phyloP scores from a whole-genome alignment of 2,329 filamentous ascomycete species.

The Dothiorella sarmentorum region DNA sequence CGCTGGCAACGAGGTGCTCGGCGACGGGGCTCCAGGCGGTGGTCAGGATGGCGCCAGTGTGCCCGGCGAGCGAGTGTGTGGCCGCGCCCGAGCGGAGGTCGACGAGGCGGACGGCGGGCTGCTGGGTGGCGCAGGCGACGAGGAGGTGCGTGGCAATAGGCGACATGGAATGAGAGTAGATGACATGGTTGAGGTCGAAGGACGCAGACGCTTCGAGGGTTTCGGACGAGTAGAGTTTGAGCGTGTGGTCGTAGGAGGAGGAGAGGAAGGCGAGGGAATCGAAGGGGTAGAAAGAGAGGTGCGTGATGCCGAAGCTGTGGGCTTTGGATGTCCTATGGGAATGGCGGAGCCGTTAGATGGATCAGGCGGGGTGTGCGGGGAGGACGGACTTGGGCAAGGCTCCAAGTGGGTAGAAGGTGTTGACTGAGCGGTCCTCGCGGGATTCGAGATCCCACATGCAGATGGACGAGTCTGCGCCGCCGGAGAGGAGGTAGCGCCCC shows the following conservation, averaged over 20 bases:
- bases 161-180: slow-evolving; percentile 77
- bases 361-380: background rate
- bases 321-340: slow-evolving; percentile 36
- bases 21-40: slow-evolving; percentile 77
- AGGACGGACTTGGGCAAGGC: background rate
- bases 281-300: slow-evolving; percentile 75
- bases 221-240: slow-evolving; percentile 72
- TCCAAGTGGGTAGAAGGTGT: background rate
- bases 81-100: slow-evolving; percentile 79
- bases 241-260: slow-evolving; percentile 71
- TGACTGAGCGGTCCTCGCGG: slow-evolving; percentile 22
- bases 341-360: slow-evolving; percentile 13
- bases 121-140: slow-evolving; percentile 83
- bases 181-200: slow-evolving; percentile 64
- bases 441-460: slow-evolving; percentile 81
- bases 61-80: slow-evolving; percentile 46
- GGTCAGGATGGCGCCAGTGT: slow-evolving; percentile 55
- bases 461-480: slow-evolving; percentile 79
- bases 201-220: slow-evolving; percentile 59
- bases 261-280: slow-evolving; percentile 73
- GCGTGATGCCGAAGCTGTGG: slow-evolving; percentile 71
- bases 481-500: slow-evolving; percentile 74
- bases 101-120: slow-evolving; percentile 77
- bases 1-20: slow-evolving; percentile 77
- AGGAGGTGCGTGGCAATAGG: slow-evolving; percentile 69